Percentiles rank a stretch among this genome's conserved stretches.
Conservation (phyloP, 768 basidiomycete genomes). For the Leccinum variicolor region DNA sequence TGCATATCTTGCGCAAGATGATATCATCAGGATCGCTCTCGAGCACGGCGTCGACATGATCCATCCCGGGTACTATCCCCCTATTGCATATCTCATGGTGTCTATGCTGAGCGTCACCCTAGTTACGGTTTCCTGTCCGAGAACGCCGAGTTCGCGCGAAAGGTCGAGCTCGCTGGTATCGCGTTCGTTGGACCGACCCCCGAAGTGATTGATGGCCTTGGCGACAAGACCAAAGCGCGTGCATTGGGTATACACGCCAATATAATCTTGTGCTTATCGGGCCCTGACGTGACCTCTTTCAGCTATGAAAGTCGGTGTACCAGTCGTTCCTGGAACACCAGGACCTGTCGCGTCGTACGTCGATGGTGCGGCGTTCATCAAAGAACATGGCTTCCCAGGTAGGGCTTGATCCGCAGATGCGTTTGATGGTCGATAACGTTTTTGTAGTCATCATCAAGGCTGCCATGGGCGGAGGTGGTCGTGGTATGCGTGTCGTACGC, state of each 20-base stretch:
- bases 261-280: not conserved
- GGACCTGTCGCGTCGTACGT: constrained; percentile 80
- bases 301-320: constrained; percentile 91
- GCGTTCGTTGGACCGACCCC: constrained; percentile 96
- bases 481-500: constrained; percentile 98
- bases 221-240: constrained; percentile 98
- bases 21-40: constrained; percentile 93
- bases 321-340: constrained; percentile 97
- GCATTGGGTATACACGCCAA: constrained; percentile 57
- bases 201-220: constrained; percentile 94
- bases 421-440: constrained; percentile 4
- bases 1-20: constrained; percentile 96
- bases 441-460: constrained; percentile 94
- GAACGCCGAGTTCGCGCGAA: constrained; percentile 94
- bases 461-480: constrained; percentile 97
- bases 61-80: constrained; percentile 78
- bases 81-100: not conserved
- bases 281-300: constrained; percentile 6
- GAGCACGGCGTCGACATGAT: constrained; percentile 99
- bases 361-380: constrained; percentile 85
- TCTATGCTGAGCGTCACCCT: constrained; percentile 6
- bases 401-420: constrained; percentile 11
- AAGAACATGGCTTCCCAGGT: constrained; percentile 96
- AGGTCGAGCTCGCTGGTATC: constrained; percentile 96
- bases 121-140: constrained; percentile 98